A percentile compares a stretch with the other conserved stretches of the same genome.
These are phyloP conservation scores for Salvia splendens DNA, from an alignment of 257 asterid species.

Conservation along the genomic window DNA sequence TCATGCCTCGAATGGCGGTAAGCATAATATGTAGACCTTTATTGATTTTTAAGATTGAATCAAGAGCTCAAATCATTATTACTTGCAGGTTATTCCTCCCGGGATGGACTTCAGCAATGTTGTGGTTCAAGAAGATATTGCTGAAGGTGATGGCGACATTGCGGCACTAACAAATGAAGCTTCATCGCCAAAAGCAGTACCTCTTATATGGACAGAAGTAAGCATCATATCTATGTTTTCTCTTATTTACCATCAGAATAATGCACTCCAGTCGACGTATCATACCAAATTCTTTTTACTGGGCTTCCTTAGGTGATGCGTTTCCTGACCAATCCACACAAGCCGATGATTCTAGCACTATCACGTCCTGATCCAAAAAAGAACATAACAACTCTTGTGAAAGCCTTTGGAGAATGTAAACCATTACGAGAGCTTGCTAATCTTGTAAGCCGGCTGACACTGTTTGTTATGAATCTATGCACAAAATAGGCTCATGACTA, in stretches of 20 bases:
- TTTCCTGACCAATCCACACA: slow-evolving; percentile 64
- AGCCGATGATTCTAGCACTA: slow-evolving; percentile 77
- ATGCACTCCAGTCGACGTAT: background rate
- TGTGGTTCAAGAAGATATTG: slow-evolving; percentile 50
- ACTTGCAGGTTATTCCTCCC: slow-evolving; percentile 60
- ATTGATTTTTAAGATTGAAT: background rate
- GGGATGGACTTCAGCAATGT: slow-evolving; percentile 72
- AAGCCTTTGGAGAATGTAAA: slow-evolving; percentile 71
- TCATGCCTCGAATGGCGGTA: slow-evolving; percentile 78
- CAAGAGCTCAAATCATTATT: background rate
- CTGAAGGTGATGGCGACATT: slow-evolving; percentile 75
- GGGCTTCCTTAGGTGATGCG: slow-evolving; percentile 54
- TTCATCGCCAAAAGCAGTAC: slow-evolving; percentile 65
- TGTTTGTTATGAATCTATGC: slow-evolving; percentile 20
- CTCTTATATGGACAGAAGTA: slow-evolving; percentile 72
- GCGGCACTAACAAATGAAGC: slow-evolving; percentile 54
- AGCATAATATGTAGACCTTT: slow-evolving; percentile 37
- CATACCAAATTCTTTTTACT: background rate
- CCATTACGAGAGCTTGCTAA: slow-evolving; percentile 69
- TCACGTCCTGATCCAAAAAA: slow-evolving; percentile 75
- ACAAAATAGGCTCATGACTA: background rate
- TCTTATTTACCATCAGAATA: background rate
- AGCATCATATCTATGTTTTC: background rate
- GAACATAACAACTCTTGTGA: slow-evolving; percentile 58
- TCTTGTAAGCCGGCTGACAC: slow-evolving; percentile 40